A percentile compares a stretch with the other conserved stretches of the same genome.
These are phyloP conservation scores for Naganishia liquefaciens DNA, from an alignment of 1,284 basidiomycete genomes.

Conservation along the genomic window DNA sequence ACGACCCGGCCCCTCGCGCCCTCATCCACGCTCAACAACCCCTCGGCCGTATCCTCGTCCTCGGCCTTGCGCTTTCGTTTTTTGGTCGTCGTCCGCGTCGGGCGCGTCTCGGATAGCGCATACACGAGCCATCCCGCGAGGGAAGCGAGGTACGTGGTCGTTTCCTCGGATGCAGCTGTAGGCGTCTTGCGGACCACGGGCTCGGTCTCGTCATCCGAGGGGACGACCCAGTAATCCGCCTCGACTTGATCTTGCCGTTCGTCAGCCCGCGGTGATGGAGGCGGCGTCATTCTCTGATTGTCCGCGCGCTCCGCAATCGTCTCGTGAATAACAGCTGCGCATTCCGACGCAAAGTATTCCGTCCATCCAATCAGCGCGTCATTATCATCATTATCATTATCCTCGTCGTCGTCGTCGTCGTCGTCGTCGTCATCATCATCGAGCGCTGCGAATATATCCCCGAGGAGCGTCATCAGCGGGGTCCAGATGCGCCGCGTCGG, in stretches of 20 bases:
- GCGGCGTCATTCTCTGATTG: no score
- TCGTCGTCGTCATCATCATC: not conserved
- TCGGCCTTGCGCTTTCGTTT: not conserved
- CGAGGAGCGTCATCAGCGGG: conserved; percentile 60
- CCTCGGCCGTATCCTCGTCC: not conserved
- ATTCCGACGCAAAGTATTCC: conserved; percentile 7
- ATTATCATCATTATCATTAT: no score
- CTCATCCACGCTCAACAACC: not conserved
- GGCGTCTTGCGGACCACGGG: not conserved
- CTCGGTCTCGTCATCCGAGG: not conserved
- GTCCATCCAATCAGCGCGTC: not conserved
- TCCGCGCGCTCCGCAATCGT: not conserved
- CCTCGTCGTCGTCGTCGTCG: not conserved
- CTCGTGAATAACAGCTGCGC: not conserved
- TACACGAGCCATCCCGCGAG: conserved; percentile 9
- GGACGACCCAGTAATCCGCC: conserved; percentile 13
- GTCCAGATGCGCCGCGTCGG: conserved; percentile 67
- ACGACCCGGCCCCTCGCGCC: conserved; percentile 2
- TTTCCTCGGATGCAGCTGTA: not conserved
- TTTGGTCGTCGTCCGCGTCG: not conserved
- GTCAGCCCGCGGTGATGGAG: no score
- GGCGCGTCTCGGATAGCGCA: not conserved
- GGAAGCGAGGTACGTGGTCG: not conserved
- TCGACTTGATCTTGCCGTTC: not conserved
- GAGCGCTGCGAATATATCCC: not conserved